phyloP scores from a whole-genome alignment of 2,329 filamentous ascomycete genomes.

The Colletotrichum tofieldiae region DNA sequence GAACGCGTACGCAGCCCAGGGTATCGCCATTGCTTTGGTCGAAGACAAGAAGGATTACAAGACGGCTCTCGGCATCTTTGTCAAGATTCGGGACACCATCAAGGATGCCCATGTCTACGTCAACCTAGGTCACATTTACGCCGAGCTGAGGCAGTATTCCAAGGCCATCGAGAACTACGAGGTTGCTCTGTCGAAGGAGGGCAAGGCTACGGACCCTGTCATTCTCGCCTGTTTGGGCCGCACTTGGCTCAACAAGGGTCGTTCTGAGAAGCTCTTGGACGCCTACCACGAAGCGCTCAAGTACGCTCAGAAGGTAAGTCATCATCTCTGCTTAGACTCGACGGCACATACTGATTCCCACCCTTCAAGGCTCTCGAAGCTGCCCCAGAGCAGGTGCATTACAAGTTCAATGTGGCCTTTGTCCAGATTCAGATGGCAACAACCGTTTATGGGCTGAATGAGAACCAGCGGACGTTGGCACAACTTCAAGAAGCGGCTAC shows the following conservation, averaged over 20 bases:
- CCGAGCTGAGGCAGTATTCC: constrained; percentile 89
- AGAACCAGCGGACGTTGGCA: constrained; percentile 82
- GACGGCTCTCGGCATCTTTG: constrained; percentile 87
- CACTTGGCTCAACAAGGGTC: constrained; percentile 87
- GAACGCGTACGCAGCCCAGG: constrained; percentile 97
- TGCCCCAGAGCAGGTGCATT: constrained; percentile 87
- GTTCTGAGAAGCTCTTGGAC: constrained; percentile 71
- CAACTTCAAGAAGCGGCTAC: constrained; percentile 86
- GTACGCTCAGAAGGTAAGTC: constrained; percentile 74
- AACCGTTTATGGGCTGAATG: constrained; percentile 80
- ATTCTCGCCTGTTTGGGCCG: constrained; percentile 90
- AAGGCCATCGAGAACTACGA: constrained; percentile 98
- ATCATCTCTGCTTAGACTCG: neutral
- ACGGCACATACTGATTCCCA: constrained; percentile 46
- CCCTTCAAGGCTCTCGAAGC: constrained; percentile 77
- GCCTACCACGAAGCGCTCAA: constrained; percentile 71
- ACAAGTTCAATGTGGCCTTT: constrained; percentile 98
- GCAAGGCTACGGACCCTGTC: constrained; percentile 79
- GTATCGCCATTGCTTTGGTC: constrained; percentile 92
- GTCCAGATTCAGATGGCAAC: constrained; percentile 95
- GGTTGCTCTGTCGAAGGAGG: constrained; percentile 83
- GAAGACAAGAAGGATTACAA: constrained; percentile 95
- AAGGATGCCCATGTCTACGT: constrained; percentile 91
- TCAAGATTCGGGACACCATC: constrained; percentile 91
- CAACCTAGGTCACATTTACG: constrained; percentile 94